Base-by-base conservation (phyloP, 176 grass and related monocot genomes). In the Cocos nucifera region DNA sequence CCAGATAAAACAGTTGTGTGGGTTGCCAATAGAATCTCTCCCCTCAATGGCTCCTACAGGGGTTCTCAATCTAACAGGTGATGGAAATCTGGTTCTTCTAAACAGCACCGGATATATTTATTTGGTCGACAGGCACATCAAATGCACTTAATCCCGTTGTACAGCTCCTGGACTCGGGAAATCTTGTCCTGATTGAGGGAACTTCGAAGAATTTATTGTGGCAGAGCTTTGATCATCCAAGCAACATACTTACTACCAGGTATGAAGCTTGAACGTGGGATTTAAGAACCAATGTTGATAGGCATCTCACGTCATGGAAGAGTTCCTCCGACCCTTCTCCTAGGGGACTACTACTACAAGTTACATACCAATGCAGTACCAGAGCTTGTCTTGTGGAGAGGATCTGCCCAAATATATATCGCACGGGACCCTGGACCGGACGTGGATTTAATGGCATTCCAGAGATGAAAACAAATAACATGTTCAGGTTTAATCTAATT, bases 191-290 rank as follows among this genome's bases (percentile, higher is more conserved):
- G 3, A 82, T 57, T 56, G 77, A 74, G 28, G 51, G 70, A 0
- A 19, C 60, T 5, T 35, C n/a, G 0, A 17, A 27, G 14, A 79
- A 63, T 60, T 58, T 62, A 6, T 22, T 72, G 20, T 82, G 84
- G 84, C 84, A 87, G 79, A 87, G 71, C 63, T 66, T 66, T n/a
- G 63, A 66, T 53, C 50, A 66, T 18, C 63, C 63, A 27, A 29
- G 20, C 1, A 71, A 79, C 71, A 82, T 79, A 4, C 59, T n/a
- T 82, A 2, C 84, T 87, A 9, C 61, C 79, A 3, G 79, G 63
- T 0, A 82, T 87, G 84, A 87, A 74, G 79, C 75, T 87, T 32
- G 84, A 75, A n/a, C n/a, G 12, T 51, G 59, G 22, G 75, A 87
- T 59, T 0, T 17, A 51, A 26, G 1, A 7, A 54, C 49, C 51